phyloP scores from a whole-genome alignment of 2,329 filamentous ascomycete genomes.

The Aschersonia sp. region DNA sequence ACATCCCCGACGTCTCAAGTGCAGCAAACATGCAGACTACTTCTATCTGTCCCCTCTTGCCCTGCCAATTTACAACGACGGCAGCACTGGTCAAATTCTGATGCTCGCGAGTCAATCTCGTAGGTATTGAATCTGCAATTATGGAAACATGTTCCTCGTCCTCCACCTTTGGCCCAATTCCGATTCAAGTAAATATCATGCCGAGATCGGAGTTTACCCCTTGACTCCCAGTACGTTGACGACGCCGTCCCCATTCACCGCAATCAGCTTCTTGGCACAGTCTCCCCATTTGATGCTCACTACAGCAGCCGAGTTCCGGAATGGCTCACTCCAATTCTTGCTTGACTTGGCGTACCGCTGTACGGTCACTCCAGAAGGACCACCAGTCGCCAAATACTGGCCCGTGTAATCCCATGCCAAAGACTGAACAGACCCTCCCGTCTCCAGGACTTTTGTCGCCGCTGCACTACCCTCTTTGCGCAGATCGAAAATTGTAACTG shows the following conservation, averaged over 20 bases:
- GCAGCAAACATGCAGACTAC: too few relatives aligned
- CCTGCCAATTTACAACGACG: too few relatives aligned
- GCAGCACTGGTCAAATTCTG: too few relatives aligned
- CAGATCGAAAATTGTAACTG: constrained; percentile 79
- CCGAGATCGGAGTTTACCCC: constrained; percentile 17
- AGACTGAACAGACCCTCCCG: constrained; percentile 60
- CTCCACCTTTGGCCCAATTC: too few relatives aligned
- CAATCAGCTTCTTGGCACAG: constrained; percentile 58
- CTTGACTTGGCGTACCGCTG: constrained; percentile 78
- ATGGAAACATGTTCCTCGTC: too few relatives aligned
- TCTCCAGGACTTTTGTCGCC: constrained; percentile 71
- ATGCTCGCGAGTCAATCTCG: too few relatives aligned
- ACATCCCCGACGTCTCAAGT: too few relatives aligned
- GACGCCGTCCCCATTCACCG: constrained; percentile 60
- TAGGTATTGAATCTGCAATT: too few relatives aligned
- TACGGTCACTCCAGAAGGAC: constrained; percentile 67
- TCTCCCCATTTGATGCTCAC: constrained; percentile 66
- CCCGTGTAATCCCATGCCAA: constrained; percentile 90
- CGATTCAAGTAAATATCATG: too few relatives aligned
- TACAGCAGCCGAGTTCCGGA: constrained; percentile 61
- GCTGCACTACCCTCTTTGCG: constrained; percentile 78
- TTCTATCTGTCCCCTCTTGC: too few relatives aligned
- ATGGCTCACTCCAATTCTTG: constrained; percentile 80
- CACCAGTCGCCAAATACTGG: constrained; percentile 76
- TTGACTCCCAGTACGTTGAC: constrained; percentile 53